Base-by-base conservation (phyloP, 768 basidiomycete species). In the Phylloporus sp. region DNA sequence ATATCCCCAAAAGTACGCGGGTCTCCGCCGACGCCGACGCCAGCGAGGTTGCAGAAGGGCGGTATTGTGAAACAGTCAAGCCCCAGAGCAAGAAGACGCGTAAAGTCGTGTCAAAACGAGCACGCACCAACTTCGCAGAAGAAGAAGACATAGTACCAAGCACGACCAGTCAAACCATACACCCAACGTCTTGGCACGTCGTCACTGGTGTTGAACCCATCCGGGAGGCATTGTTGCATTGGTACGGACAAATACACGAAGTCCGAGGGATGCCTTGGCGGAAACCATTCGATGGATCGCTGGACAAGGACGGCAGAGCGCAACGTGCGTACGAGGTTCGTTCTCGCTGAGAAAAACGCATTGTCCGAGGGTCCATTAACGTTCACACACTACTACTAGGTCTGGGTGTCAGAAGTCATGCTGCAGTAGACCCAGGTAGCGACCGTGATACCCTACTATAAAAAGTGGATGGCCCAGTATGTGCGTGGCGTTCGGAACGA, bases 401-500 rank as follows among this genome's bases (percentile, higher is more conserved):
- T 91, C 21, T 90, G 89, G 87, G 75, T 92, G 20, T 89, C 84
- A 13, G 91, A 97, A 69, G 84, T 96, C 47, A 96, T 96, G 94
- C 74, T 94, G 3, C 94, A 98, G 65, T 94, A 98, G 67, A 97
- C 94, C 0, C 92, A 95, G 64, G 93, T 96, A 27, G 76, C 69
- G 5, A 92, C 91, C 2, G 92, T 95, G n/a, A 91, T 94, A 56
- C 88, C 88, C 1, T 98, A 96, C 67, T 98, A 90, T 65, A 82
- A 79, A 42, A 76, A 77, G 20, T 98, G 92, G 92, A 89, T 94
- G 76, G 70, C 73, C 55, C 83, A 74, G 88, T 89, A 52, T 48
- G 78, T 69, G 15, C 26, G 35, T 37, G 32, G n/a, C n/a, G n/a
- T n/a, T n/a, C n/a, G n/a, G n/a, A n/a, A n/a, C n/a, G n/a, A n/a